Evolutionary conservation across 2,329 filamentous ascomycete species (phyloP).

Genomic region (Cercospora canescens): DNA sequence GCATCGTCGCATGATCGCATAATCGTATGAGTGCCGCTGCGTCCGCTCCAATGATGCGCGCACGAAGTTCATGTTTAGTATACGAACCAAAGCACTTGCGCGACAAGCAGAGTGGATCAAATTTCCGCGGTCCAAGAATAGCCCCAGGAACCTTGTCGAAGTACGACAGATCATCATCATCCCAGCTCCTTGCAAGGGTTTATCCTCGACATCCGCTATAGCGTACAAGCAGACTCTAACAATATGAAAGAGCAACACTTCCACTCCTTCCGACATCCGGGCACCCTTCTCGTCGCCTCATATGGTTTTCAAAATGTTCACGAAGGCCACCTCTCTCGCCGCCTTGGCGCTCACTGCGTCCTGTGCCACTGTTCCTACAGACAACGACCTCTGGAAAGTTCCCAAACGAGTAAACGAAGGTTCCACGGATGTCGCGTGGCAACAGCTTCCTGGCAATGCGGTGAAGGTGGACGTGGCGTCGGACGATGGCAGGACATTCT

Average conservation of each 20-base stretch:
- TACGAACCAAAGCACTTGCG: no score
- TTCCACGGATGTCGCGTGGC: constrained; percentile 4
- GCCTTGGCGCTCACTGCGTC: constrained; percentile 11
- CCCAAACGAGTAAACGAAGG: not conserved
- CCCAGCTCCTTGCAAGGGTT: not conserved
- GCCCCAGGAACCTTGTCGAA: not conserved
- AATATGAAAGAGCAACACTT: not conserved
- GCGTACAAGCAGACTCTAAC: not conserved
- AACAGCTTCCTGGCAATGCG: constrained; percentile 6
- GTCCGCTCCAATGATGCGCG: no score
- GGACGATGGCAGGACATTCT: constrained; percentile 6
- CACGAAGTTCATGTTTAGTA: no score
- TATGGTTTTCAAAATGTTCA: not conserved
- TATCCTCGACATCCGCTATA: not conserved
- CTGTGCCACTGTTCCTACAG: not conserved
- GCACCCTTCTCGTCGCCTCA: not conserved
- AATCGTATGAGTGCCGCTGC: no score
- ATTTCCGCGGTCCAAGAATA: no score
- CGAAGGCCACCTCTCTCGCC: constrained; percentile 3
- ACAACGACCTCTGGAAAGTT: constrained; percentile 16
- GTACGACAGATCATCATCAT: not conserved
- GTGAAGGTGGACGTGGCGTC: constrained; percentile 9
- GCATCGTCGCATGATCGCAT: no score
- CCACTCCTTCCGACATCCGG: no score
- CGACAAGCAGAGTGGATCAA: no score